Percentiles rank a stretch among this genome's conserved stretches.
Conservation (phyloP, 371 early-diverging fungal genomes). For the Batrachochytrium dendrobatidis region DNA sequence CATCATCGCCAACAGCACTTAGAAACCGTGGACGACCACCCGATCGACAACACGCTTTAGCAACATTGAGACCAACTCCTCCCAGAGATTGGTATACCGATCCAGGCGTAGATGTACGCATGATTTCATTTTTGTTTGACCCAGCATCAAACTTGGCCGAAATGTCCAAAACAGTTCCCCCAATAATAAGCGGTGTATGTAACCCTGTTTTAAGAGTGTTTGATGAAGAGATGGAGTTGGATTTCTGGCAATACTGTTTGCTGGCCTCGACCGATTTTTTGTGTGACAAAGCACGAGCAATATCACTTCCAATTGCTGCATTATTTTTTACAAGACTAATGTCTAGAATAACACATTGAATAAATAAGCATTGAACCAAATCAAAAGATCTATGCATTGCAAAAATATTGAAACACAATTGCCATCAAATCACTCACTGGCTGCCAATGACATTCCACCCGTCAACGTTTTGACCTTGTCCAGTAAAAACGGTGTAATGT, state of each 20-base stretch:
- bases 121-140: conserved; percentile 21
- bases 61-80: conserved; percentile 87
- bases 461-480: conserved; percentile 73
- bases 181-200: conserved; percentile 69
- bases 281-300: conserved; percentile 49
- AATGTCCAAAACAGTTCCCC: conserved; percentile 79
- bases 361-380: not conserved
- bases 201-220: conserved; percentile 8
- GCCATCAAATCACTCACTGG: conserved; percentile 51
- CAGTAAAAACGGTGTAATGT: conserved; percentile 84
- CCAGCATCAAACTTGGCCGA: conserved; percentile 18
- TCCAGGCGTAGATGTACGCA: conserved; percentile 69
- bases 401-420: not conserved
- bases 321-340: conserved; percentile 87
- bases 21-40: conserved; percentile 56
- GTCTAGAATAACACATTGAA: conserved; percentile 37
- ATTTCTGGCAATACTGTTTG: not conserved
- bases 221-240: not conserved
- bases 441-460: conserved; percentile 64
- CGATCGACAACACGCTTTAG: conserved; percentile 64
- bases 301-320: conserved; percentile 69
- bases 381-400: not conserved
- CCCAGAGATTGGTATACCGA: conserved; percentile 58
- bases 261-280: not conserved
- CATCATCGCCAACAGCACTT: conserved; percentile 66